phyloP scores from a whole-genome alignment of 345 rosid species.

The Capsella bursapastoris region DNA sequence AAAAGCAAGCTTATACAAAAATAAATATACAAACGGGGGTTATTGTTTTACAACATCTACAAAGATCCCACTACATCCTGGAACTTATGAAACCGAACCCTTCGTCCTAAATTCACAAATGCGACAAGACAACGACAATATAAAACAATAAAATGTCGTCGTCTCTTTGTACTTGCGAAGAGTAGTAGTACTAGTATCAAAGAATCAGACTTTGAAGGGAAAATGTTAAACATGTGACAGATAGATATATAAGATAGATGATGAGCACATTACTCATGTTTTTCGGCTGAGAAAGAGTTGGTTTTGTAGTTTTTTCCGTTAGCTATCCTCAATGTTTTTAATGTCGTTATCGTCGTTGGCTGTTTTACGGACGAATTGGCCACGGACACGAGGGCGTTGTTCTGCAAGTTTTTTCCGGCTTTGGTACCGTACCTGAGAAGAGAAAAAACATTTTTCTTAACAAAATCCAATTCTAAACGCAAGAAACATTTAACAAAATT shows the following conservation, averaged over 20 bases:
- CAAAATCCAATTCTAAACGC: neutral
- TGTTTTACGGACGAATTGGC: conserved; percentile 65
- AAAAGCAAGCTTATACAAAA: conserved; percentile 33
- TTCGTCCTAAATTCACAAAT: conserved; percentile 35
- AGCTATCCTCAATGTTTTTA: conserved; percentile 34
- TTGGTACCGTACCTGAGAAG: conserved; percentile 68
- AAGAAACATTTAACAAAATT: neutral
- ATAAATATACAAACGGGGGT: conserved; percentile 28
- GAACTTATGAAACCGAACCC: conserved; percentile 38
- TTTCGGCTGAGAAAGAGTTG: conserved; percentile 11
- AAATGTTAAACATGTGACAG: conserved; percentile 32
- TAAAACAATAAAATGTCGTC: conserved; percentile 27
- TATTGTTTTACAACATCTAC: conserved; percentile 43
- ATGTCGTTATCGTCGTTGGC: conserved; percentile 34
- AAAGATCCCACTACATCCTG: conserved; percentile 29
- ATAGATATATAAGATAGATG: conserved; percentile 24
- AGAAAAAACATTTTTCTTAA: neutral
- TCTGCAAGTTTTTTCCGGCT: conserved; percentile 77
- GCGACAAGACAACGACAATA: conserved; percentile 30
- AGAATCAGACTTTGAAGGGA: conserved; percentile 36
- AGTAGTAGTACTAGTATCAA: conserved; percentile 24
- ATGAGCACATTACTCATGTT: conserved; percentile 34
- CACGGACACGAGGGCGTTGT: conserved; percentile 69
- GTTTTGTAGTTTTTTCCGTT: conserved; percentile 27
- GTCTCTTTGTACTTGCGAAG: conserved; percentile 29